Evolutionary conservation across 192 early-diverging fungal genomes (phyloP), one percentile per base, ranked within the genome.

Genomic region (Coemansia furcata): DNA sequence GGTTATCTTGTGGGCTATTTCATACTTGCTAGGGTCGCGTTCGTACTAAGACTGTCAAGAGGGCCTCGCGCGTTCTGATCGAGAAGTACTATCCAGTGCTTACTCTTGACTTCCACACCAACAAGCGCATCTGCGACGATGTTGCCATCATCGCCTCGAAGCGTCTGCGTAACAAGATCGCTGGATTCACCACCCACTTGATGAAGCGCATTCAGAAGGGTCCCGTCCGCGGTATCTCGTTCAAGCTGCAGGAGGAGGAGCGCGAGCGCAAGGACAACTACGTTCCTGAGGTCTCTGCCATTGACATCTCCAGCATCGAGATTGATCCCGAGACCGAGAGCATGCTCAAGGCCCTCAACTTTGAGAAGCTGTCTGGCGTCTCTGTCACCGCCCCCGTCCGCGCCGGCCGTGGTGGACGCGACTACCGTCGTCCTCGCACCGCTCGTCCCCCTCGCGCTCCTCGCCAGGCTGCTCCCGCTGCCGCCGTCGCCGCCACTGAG

Each of bases 161-260:
- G 93, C 93, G 98, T 75, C 94, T 99, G 84, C 94, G 98, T 77
- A 99, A 99, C 92, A 97, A 99, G 92, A 99, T 99, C 80, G 98
- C 98, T 72, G 98, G 98, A 66, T 99, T 98, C 92, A 99, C 98
- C 84, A 99, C 98, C 72, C 98, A 98, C 83, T 88, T 99, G 92
- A 99, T 99, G 98, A 93, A 93, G 89, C 95, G 98, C 87, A 98
- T 99, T 77, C 92, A 96, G 85, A 89, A 90, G 69, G 96, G 98
- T 54, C 98, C 98, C 68, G 98, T 99, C 65, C 94, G 94, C 80
- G 98, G 98, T 77, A 99, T 99, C 73, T 99, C 98, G 68, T 99
- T 98, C 96, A 99, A 99, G 93, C 91, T 99, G 67, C 98, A 99
- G 90, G 98, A 99, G 85, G 98, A 99, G 87, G 98, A 99, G 87